These are phyloP conservation scores for Umbelopsis sp. DNA, from an alignment of 192 early-diverging fungal species.

Conservation along the genomic window DNA sequence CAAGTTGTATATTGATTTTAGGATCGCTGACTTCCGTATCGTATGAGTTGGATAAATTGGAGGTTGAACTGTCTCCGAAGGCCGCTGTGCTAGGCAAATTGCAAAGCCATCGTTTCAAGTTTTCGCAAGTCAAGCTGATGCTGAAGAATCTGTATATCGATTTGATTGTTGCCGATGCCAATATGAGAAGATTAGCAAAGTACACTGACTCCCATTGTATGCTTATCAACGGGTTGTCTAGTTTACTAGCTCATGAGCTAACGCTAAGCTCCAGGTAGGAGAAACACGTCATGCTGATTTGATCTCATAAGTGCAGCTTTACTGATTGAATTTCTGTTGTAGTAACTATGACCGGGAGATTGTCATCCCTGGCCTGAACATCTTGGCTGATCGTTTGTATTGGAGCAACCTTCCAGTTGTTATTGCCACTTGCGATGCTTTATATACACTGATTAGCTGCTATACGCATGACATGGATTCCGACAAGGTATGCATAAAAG, in stretches of 20 bases:
- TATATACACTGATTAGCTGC: constrained; percentile 64
- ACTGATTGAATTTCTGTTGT: constrained; percentile 24
- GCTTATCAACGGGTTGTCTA: constrained; percentile 40
- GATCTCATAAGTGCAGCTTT: background rate
- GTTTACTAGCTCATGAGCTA: constrained; percentile 3
- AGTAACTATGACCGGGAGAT: constrained; percentile 41
- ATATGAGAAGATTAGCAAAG: constrained; percentile 19
- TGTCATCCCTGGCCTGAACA: constrained; percentile 64
- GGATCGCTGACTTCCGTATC: constrained; percentile 43
- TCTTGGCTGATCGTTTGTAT: constrained; percentile 69
- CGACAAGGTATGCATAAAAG: constrained; percentile 47
- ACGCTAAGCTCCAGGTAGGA: background rate
- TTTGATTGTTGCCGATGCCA: constrained; percentile 27
- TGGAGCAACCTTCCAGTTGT: constrained; percentile 62
- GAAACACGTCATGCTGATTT: background rate
- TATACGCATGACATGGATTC: constrained; percentile 54
- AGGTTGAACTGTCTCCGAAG: constrained; percentile 1
- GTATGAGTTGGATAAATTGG: constrained; percentile 29
- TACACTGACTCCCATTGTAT: constrained; percentile 45
- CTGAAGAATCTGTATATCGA: constrained; percentile 38
- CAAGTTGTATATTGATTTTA: constrained; percentile 50
- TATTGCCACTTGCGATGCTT: constrained; percentile 64
- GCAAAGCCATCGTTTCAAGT: constrained; percentile 7
- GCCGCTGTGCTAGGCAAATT: background rate
- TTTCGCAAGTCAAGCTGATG: constrained; percentile 34